A percentile compares a stretch with the other conserved stretches of the same genome.
phyloP scores from a whole-genome alignment of 257 asterid species.

The Capsicum baccatum region DNA sequence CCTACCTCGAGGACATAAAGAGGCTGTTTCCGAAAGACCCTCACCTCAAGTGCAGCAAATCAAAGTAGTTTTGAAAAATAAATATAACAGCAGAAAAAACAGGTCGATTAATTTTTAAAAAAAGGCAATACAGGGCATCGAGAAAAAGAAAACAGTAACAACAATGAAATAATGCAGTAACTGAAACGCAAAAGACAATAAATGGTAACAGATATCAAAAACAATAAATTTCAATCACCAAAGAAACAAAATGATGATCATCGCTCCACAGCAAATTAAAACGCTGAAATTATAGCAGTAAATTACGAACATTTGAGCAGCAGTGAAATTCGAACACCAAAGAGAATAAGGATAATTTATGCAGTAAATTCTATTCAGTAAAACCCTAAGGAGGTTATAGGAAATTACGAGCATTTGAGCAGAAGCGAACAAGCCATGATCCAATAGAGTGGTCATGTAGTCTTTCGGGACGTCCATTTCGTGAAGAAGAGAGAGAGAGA shows the following conservation, averaged over 20 bases:
- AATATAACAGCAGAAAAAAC: too few species aligned
- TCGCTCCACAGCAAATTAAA: background rate
- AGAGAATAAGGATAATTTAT: too few species aligned
- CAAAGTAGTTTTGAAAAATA: too few species aligned
- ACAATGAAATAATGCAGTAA: too few species aligned
- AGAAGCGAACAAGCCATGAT: conserved; percentile 81
- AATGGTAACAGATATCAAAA: too few species aligned
- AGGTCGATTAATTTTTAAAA: too few species aligned
- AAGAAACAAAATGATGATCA: background rate
- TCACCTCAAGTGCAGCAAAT: too few species aligned
- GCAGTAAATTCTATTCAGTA: background rate
- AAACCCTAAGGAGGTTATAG: conserved; percentile 23
- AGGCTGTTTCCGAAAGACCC: too few species aligned
- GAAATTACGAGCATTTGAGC: conserved; percentile 79
- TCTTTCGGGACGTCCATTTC: conserved; percentile 82
- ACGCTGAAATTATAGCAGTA: conserved; percentile 7
- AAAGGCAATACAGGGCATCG: too few species aligned
- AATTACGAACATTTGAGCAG: conserved; percentile 80
- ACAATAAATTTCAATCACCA: conserved; percentile 30
- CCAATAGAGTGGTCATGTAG: conserved; percentile 70
- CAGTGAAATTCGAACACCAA: conserved; percentile 40
- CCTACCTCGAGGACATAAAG: too few species aligned
- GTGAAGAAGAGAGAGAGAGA: background rate
- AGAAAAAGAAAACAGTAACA: too few species aligned
- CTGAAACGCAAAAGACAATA: too few species aligned